These are phyloP conservation scores for Proliferodiscus dingleyae DNA, from an alignment of 2,329 filamentous ascomycete species.

Conservation along the genomic window DNA sequence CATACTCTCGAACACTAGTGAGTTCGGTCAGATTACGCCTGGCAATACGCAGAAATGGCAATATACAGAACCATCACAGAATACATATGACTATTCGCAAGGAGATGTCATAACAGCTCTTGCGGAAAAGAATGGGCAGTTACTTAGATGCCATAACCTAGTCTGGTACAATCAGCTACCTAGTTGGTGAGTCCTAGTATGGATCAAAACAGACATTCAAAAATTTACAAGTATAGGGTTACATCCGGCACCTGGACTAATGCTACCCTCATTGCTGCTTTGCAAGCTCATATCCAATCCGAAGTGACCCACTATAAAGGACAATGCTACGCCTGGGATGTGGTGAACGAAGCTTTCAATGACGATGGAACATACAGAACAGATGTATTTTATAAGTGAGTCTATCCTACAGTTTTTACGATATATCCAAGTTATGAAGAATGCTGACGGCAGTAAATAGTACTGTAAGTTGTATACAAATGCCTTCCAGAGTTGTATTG, in stretches of 20 bases:
- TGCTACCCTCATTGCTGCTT: constrained; percentile 48
- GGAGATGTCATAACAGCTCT: constrained; percentile 51
- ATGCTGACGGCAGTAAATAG: neutral
- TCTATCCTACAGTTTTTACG: constrained; percentile 32
- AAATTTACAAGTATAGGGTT: constrained; percentile 28
- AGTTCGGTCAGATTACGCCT: constrained; percentile 62
- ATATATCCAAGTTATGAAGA: neutral
- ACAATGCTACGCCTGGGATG: constrained; percentile 60
- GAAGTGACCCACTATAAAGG: constrained; percentile 56
- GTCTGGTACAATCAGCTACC: constrained; percentile 49
- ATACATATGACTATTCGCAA: constrained; percentile 51
- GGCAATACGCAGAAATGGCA: constrained; percentile 63
- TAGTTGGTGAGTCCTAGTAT: constrained; percentile 45
- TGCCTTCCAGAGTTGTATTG: neutral
- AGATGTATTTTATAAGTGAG: constrained; percentile 45
- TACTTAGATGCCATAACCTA: constrained; percentile 58
- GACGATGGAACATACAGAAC: constrained; percentile 52
- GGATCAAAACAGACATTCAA: too few species aligned
- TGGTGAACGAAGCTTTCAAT: constrained; percentile 60
- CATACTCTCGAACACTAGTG: constrained; percentile 48
- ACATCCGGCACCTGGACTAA: constrained; percentile 49
- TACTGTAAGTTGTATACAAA: neutral
- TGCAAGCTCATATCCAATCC: constrained; percentile 57
- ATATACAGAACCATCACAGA: constrained; percentile 52
- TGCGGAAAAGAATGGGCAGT: constrained; percentile 44